Percentiles rank a stretch among this genome's conserved stretches.
Evolutionary conservation across 164 flowering plant genomes (phyloP).

Genomic region (Nymphaea thermarum): DNA sequence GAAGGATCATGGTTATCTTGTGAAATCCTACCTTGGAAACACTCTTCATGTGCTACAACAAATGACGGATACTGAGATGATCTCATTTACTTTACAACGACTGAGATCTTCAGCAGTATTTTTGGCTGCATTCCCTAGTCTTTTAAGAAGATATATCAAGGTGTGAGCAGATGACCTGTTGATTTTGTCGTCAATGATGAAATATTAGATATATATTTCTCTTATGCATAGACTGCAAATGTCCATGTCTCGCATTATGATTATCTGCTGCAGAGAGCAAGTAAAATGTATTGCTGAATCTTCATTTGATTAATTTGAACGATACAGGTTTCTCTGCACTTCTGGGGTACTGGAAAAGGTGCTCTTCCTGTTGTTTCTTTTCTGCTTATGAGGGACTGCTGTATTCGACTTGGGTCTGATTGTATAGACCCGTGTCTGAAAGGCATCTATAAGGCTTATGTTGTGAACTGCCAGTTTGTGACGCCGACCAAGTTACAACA

Average conservation of each 20-base stretch:
- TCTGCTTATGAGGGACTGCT: slow-evolving; percentile 70
- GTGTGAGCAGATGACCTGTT: slow-evolving; percentile 14
- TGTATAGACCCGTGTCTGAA: slow-evolving; percentile 73
- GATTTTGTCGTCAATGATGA: not conserved
- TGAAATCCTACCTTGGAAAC: slow-evolving; percentile 94
- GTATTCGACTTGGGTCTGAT: slow-evolving; percentile 79
- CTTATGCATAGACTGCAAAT: no score
- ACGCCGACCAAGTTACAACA: slow-evolving; percentile 75
- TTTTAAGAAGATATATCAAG: slow-evolving; percentile 82
- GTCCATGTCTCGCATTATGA: no score
- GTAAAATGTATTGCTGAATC: no score
- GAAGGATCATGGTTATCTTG: slow-evolving; percentile 57
- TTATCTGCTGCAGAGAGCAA: no score
- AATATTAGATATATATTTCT: no score
- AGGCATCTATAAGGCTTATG: slow-evolving; percentile 91
- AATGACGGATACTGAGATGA: slow-evolving; percentile 91
- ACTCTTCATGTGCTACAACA: slow-evolving; percentile 79
- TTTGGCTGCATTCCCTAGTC: slow-evolving; percentile 74
- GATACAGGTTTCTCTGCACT: slow-evolving; percentile 74
- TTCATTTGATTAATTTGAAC: not conserved
- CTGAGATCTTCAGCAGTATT: slow-evolving; percentile 65
- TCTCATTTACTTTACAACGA: slow-evolving; percentile 66
- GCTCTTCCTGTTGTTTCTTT: slow-evolving; percentile 77
- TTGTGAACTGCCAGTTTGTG: slow-evolving; percentile 61
- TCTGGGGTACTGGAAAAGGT: slow-evolving; percentile 94